These are phyloP conservation scores for Globisporangium irregulare DNA, from an alignment of 352 stramenopile genomes.

Conservation along the genomic window DNA sequence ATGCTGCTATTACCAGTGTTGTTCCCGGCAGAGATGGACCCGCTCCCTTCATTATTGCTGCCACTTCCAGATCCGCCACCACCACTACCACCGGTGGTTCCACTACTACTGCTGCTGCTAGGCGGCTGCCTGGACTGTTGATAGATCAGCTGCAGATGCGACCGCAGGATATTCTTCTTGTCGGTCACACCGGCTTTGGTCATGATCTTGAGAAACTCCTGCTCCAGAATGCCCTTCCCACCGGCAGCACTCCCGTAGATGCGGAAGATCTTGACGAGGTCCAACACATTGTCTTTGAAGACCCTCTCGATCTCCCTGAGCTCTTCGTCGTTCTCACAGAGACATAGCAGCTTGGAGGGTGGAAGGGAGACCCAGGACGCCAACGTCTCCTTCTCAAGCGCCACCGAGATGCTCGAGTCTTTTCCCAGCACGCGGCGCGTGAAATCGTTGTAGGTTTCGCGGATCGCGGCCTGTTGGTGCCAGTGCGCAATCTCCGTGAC, in stretches of 20 bases:
- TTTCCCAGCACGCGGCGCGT: slow-evolving; percentile 58
- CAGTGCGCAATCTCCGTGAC: slow-evolving; percentile 48
- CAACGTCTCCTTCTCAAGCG: slow-evolving; percentile 67
- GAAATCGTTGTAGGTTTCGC: slow-evolving; percentile 69
- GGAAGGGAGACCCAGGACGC: slow-evolving; percentile 55
- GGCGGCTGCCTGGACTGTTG: slow-evolving; percentile 48
- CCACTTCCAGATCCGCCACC: neutral
- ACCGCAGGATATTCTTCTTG: slow-evolving; percentile 80
- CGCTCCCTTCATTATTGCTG: neutral
- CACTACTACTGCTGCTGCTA: neutral
- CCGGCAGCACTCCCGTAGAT: slow-evolving; percentile 64
- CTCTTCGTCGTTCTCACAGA: slow-evolving; percentile 69
- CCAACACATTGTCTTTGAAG: slow-evolving; percentile 72
- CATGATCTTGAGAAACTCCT: slow-evolving; percentile 85
- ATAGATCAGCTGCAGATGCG: slow-evolving; percentile 69
- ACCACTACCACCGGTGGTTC: neutral
- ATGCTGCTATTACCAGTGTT: neutral
- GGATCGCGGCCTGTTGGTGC: slow-evolving; percentile 46
- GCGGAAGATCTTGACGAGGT: slow-evolving; percentile 79
- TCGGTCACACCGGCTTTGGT: slow-evolving; percentile 69
- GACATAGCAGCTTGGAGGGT: slow-evolving; percentile 36
- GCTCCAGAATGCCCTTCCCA: slow-evolving; percentile 69
- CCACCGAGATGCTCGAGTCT: slow-evolving; percentile 68
- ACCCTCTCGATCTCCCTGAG: slow-evolving; percentile 57
- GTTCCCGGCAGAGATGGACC: neutral